phyloP scores from a whole-genome alignment of 495 filamentous ascomycete genomes.

The Xylaria curta region DNA sequence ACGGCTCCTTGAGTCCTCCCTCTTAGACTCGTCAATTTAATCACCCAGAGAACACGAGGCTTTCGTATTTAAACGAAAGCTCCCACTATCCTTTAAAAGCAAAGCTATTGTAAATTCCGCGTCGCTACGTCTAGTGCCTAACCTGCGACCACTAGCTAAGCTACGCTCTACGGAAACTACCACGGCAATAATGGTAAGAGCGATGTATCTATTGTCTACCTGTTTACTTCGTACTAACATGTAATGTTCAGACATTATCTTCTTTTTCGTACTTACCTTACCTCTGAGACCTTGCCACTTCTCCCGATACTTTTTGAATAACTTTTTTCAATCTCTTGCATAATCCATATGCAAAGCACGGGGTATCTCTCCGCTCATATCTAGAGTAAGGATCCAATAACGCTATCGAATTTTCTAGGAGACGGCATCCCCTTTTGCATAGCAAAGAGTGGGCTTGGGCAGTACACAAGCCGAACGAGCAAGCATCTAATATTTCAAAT shows the following conservation, averaged over 20 bases:
- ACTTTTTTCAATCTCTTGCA: too few relatives aligned
- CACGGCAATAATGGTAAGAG: background rate
- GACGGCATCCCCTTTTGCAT: background rate
- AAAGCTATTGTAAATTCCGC: background rate
- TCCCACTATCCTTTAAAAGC: too few relatives aligned
- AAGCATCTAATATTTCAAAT: background rate
- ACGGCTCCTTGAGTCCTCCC: background rate
- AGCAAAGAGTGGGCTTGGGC: background rate
- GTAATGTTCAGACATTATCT: too few relatives aligned
- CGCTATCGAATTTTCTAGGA: background rate
- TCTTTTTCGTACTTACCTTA: background rate
- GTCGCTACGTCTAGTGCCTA: background rate
- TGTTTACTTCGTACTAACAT: too few relatives aligned
- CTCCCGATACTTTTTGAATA: too few relatives aligned
- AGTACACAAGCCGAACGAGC: background rate
- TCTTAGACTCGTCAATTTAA: background rate
- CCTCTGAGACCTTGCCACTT: background rate
- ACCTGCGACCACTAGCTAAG: background rate
- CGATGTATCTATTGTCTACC: background rate
- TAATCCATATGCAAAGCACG: background rate
- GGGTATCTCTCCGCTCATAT: background rate
- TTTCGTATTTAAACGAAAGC: background rate
- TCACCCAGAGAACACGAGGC: background rate
- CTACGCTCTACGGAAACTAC: background rate
- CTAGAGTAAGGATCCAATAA: background rate